Evolutionary conservation across 345 rosid species (phyloP).

Genomic region (Gossypioides kirkii): DNA sequence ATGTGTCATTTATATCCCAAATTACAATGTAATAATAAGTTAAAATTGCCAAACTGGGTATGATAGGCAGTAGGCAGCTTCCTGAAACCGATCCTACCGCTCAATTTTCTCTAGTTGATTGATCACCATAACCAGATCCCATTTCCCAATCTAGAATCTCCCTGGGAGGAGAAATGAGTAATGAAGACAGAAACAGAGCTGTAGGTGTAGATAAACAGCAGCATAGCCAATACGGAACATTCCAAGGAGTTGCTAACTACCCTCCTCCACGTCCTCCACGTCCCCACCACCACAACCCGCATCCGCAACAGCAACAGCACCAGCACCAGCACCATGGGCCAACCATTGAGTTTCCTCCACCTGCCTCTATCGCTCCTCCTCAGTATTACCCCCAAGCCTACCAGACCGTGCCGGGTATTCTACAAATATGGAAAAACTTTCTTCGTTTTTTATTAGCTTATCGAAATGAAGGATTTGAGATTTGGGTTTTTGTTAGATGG

Average conservation of each 20-base stretch:
- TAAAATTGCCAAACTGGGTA: neutral
- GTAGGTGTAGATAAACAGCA: slow-evolving; percentile 29
- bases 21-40: neutral
- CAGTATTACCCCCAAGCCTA: slow-evolving; percentile 60
- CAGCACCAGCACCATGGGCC: slow-evolving; percentile 9
- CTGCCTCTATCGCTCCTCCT: slow-evolving; percentile 40
- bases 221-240: slow-evolving; percentile 75
- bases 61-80: neutral
- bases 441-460: neutral
- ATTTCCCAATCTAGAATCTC: neutral
- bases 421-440: too few species aligned
- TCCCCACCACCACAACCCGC: neutral
- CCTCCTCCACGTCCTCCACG: slow-evolving; percentile 53
- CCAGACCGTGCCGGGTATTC: slow-evolving; percentile 65
- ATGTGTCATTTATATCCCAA: neutral
- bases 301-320: neutral
- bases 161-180: slow-evolving; percentile 14
- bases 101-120: neutral
- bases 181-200: slow-evolving; percentile 38
- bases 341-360: slow-evolving; percentile 74
- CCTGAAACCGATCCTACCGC: neutral
- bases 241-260: slow-evolving; percentile 90
- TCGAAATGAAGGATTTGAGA: neutral
- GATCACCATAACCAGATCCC: neutral
- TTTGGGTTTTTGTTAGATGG: neutral